Base-by-base conservation (phyloP, 2,329 filamentous ascomycete genomes). In the Neofusicoccum kwambonambiense region DNA sequence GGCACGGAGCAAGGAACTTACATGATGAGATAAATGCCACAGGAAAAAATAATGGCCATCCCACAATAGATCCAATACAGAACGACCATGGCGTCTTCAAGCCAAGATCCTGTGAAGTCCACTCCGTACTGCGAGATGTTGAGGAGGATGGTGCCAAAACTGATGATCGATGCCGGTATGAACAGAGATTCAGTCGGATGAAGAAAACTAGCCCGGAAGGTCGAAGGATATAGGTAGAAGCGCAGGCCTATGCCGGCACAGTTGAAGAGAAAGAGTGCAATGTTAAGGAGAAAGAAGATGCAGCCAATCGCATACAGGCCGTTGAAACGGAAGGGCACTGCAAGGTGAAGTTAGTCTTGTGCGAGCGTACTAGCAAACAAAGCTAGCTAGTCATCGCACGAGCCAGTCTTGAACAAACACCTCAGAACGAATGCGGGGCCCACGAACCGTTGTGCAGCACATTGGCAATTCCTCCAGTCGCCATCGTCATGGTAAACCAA, bases 181-280 rank as follows among this genome's bases (percentile, higher is more conserved):
- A 94, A 95, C 0, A 94, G 81, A 9, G 87, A 90, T 73, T 96
- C 92, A 0, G 89, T 88, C 12, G 91, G 90, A 77, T 94, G 91
- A 6, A 87, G 80, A 66, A 95, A 89, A 0, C 90, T 92, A 13
- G 86, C 82, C 65, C 83, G 83, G 72, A 94, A 91, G 8, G 88
- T 91, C 17, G 88, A 86, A 0, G 90, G 90, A 64, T 88, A 87
- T 69, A 86, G 82, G 70, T 84, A 84, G 75, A 96, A 95, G 19
- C 91, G 86, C 9, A 87, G 77, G 9, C 85, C 82, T 42, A 94
- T 86, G 70, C 92, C 82, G 56, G 82, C 72, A 73, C 86, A 87
- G 68, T 92, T 91, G 69, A 92, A 80, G 35, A 93, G 86, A 45
- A 92, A 92, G 22, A 93, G 81, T 2, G 80, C 71, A 11, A 83